Percentiles rank a stretch among this genome's conserved stretches.
Conservation (phyloP, 768 basidiomycete genomes). For the Rhodocollybia butyracea region DNA sequence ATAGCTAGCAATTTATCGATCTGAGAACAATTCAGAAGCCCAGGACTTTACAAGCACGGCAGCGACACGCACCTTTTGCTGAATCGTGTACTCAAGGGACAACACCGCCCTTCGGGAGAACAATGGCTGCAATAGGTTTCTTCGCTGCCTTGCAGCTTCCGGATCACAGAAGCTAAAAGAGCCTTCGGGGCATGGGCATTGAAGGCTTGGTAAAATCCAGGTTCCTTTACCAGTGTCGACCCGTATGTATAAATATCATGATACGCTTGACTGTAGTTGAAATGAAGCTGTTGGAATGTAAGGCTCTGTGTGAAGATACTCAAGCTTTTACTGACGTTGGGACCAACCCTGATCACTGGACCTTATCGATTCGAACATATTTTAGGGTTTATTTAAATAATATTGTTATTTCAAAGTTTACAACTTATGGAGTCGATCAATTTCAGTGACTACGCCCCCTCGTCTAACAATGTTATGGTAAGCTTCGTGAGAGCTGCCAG, state of each 20-base stretch:
- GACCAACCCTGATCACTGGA: no score
- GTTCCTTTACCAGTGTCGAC: constrained; percentile 36
- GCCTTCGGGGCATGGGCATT: constrained; percentile 31
- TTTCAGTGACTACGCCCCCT: no score
- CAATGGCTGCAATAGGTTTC: constrained; percentile 29
- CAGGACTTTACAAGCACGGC: neutral
- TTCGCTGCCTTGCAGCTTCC: constrained; percentile 26
- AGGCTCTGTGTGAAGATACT: no score
- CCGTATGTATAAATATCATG: constrained; percentile 31
- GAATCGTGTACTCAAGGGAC: constrained; percentile 11
- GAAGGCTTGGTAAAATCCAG: constrained; percentile 27
- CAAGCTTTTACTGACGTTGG: no score
- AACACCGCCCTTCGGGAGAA: constrained; percentile 37
- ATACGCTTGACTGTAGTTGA: constrained; percentile 30
- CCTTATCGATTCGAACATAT: no score
- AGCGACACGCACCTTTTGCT: neutral
- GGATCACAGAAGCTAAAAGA: constrained; percentile 34
- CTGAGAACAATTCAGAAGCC: constrained; percentile 10
- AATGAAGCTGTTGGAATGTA: no score
- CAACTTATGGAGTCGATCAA: no score
- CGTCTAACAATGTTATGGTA: no score
- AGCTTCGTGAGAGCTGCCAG: no score
- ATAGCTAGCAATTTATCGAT: constrained; percentile 27
- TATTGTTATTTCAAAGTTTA: no score
- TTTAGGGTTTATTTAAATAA: no score